Conservation (phyloP, 148 eudicot species). For the Cornus florida region DNA sequence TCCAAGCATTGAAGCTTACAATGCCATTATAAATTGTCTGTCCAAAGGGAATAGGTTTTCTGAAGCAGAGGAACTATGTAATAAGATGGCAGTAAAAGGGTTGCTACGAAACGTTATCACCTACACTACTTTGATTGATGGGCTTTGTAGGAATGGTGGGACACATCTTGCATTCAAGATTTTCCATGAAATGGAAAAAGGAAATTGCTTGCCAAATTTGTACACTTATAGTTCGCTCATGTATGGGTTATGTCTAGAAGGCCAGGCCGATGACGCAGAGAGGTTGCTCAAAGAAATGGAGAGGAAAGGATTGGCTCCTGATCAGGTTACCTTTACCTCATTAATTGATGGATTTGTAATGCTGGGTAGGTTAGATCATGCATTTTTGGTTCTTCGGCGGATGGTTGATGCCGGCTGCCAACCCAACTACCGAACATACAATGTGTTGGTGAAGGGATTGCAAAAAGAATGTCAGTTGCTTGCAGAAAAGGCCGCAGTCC, state of each 20-base stretch:
- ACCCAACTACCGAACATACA: slow-evolving; percentile 59
- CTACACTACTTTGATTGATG: slow-evolving; percentile 66
- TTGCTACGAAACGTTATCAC: slow-evolving; percentile 65
- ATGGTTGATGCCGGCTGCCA: slow-evolving; percentile 49
- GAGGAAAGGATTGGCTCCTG: slow-evolving; percentile 54
- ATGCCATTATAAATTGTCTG: slow-evolving; percentile 61
- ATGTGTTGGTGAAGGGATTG: slow-evolving; percentile 57
- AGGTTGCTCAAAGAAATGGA: slow-evolving; percentile 54
- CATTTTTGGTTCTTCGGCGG: slow-evolving; percentile 50
- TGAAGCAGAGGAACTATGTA: slow-evolving; percentile 51
- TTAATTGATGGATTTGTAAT: slow-evolving; percentile 66
- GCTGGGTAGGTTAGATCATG: slow-evolving; percentile 54
- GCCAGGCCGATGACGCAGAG: slow-evolving; percentile 58
- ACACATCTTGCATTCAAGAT: slow-evolving; percentile 55
- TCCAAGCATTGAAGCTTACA: slow-evolving; percentile 50
- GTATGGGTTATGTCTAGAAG: slow-evolving; percentile 63
- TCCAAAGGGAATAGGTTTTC: slow-evolving; percentile 40
- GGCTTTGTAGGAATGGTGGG: slow-evolving; percentile 58
- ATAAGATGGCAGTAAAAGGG: slow-evolving; percentile 42
- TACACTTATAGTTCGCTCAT: slow-evolving; percentile 66
- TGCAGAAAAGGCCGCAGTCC: slow-evolving; percentile 44
- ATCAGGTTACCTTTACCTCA: slow-evolving; percentile 64
- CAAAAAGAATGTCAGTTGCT: slow-evolving; percentile 39
- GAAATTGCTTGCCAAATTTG: slow-evolving; percentile 53
- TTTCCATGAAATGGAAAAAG: slow-evolving; percentile 58